These are phyloP conservation scores for Suhomyces prunicola DNA, from an alignment of 805 yeast genomes.

Conservation along the genomic window DNA sequence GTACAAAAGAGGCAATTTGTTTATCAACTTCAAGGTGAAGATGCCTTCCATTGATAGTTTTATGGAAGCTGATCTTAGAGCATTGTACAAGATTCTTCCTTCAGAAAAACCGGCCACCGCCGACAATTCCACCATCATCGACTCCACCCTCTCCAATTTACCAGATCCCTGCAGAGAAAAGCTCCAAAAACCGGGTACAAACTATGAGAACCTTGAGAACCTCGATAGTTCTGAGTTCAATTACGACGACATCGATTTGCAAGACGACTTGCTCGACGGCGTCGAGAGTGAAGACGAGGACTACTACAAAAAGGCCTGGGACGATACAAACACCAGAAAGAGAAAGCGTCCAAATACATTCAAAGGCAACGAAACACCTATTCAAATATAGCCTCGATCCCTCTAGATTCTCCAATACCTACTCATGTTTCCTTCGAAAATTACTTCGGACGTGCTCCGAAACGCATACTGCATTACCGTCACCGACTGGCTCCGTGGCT, in stretches of 20 bases:
- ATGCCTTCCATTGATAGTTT: constrained; percentile 32
- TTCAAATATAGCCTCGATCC: background rate
- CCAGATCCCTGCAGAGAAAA: background rate
- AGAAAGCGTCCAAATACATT: constrained; percentile 2
- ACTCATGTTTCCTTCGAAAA: too few species aligned
- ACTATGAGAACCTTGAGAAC: background rate
- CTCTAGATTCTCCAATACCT: too few species aligned
- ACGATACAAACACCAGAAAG: constrained; percentile 6
- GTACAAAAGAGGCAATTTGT: constrained; percentile 34
- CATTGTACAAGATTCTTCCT: constrained; percentile 21
- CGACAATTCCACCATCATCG: background rate
- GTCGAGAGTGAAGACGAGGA: constrained; percentile 15
- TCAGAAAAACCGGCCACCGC: background rate
- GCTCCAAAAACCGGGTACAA: background rate
- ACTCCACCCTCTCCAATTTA: background rate
- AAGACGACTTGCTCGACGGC: constrained; percentile 13
- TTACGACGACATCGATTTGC: constrained; percentile 19
- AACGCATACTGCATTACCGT: background rate
- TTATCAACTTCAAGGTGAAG: constrained; percentile 36
- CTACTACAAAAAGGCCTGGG: constrained; percentile 18
- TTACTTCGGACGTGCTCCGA: too few species aligned
- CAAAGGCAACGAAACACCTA: background rate
- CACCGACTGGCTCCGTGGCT: background rate
- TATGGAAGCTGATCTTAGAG: constrained; percentile 18
- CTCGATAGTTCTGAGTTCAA: constrained; percentile 9